Base-by-base conservation (phyloP, 495 filamentous ascomycete genomes). In the Neurospora sp. region DNA sequence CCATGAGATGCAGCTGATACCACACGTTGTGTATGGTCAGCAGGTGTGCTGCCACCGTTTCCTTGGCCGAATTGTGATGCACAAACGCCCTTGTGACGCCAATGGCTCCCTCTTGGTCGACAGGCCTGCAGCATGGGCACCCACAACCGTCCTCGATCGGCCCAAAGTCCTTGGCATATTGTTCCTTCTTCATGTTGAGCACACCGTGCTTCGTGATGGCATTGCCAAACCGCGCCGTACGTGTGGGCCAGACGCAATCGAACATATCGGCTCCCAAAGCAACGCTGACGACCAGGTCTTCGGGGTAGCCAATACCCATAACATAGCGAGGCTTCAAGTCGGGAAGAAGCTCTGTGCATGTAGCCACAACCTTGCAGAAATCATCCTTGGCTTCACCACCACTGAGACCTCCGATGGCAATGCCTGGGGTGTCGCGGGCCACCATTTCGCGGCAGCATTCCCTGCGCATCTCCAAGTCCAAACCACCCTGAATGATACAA, bases 191-290 rank as follows among this genome's bases (percentile, higher is more conserved):
- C 39, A 98, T 85, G 78, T 98, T 97, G 41, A 98, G 84, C 18
- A 91, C 90, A 35, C 96, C 96, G 31, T 86, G 79, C 71, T 91
- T 89, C 10, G 94, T 96, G 73, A 98, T 89, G 41, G 96, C 96
- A 78, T 97, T 96, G 10, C 96, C 96, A 77, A 98, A 99, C 39
- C 96, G 90, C 83, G 96, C 96, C 35, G 96, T 98, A 49, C 96
- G 87, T 35, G 96, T 99, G 9, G 95, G 96, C 96, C 96, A 99
- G 7, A 98, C 96, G 78, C 96, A 99, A 84, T 99, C 96, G 81
- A 99, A 99, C 96, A 99, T 98, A 80, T 99, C 96, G 31, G 96
- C 96, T 5, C 96, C 96, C 6, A 99, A 87, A 12, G 96, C 96
- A 14, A 97, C 87, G 71, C 93, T 94, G 16, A 99, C 93, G 14